Evolutionary conservation across 495 filamentous ascomycete species (phyloP).

Genomic region (Penicillium ucsense): DNA sequence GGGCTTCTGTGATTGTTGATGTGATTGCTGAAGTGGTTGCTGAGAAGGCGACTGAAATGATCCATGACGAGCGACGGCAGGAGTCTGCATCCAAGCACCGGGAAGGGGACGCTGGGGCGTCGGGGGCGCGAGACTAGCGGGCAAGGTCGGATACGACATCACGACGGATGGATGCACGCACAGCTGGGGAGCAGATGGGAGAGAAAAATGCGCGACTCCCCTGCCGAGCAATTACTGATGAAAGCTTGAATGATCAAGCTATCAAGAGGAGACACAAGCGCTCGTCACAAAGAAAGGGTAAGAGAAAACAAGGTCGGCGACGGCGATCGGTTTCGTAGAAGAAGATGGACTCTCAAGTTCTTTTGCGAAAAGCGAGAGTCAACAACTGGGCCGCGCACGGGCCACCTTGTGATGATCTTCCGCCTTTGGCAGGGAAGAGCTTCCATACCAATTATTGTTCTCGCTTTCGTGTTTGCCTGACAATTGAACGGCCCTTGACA

Average conservation of each 20-base stretch:
- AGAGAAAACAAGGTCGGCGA: not conserved
- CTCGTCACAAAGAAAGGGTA: constrained; percentile 2
- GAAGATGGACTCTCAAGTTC: constrained; percentile 12
- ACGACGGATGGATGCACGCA: constrained; percentile 9
- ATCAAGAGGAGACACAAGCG: constrained; percentile 4
- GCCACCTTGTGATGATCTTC: constrained; percentile 15
- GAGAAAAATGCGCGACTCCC: constrained; percentile 15
- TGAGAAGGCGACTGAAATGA: constrained; percentile 9
- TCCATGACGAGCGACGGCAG: constrained; percentile 29
- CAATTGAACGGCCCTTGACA: not conserved
- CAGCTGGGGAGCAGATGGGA: constrained; percentile 10
- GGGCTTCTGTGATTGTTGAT: constrained; percentile 3
- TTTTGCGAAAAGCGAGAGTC: constrained; percentile 22
- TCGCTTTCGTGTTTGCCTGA: not conserved
- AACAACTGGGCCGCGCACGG: constrained; percentile 20
- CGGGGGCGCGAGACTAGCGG: constrained; percentile 20
- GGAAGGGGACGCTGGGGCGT: constrained; percentile 60
- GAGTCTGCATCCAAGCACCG: constrained; percentile 66
- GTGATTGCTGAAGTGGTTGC: constrained; percentile 15
- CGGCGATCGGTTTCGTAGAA: not conserved
- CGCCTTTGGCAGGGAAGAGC: constrained; percentile 11
- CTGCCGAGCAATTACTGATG: constrained; percentile 19
- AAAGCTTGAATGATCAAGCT: constrained; percentile 11
- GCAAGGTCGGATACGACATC: constrained; percentile 53
- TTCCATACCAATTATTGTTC: not conserved